Percentiles rank a stretch among this genome's conserved stretches.
phyloP scores from a whole-genome alignment of 768 basidiomycete genomes.

The Filobasidium floriforme region DNA sequence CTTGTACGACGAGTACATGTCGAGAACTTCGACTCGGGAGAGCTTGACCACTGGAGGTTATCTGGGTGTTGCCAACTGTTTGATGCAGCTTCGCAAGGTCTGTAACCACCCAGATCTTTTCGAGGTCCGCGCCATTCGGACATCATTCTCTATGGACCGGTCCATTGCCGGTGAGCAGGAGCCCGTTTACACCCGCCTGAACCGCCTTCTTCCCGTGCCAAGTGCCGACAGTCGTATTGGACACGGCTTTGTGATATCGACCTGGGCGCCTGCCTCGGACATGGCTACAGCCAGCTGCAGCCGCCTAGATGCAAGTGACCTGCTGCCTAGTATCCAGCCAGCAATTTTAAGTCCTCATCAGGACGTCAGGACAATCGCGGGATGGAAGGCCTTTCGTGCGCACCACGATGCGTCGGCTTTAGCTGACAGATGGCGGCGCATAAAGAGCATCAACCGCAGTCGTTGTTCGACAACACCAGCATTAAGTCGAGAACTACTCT shows the following conservation, averaged over 20 bases:
- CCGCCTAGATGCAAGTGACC: constrained; percentile 34
- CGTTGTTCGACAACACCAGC: constrained; percentile 51
- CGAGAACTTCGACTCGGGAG: constrained; percentile 69
- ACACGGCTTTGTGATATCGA: neutral
- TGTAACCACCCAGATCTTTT: constrained; percentile 48
- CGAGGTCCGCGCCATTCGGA: constrained; percentile 47
- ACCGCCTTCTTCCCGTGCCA: constrained; percentile 33
- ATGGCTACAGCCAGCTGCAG: constrained; percentile 28
- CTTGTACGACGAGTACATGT: constrained; percentile 94
- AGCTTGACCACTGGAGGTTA: constrained; percentile 68
- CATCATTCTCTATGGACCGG: constrained; percentile 48
- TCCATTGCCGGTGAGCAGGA: constrained; percentile 44
- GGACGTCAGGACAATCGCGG: constrained; percentile 59
- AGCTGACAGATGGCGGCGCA: constrained; percentile 61
- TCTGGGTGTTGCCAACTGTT: constrained; percentile 49
- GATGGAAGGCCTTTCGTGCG: constrained; percentile 56
- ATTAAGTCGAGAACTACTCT: neutral
- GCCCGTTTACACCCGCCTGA: constrained; percentile 44
- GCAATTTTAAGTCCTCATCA: constrained; percentile 5
- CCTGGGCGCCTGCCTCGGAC: neutral
- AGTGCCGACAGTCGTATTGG: neutral
- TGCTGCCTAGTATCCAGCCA: constrained; percentile 25
- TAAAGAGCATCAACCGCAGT: constrained; percentile 64
- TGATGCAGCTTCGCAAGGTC: constrained; percentile 48
- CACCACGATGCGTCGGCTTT: constrained; percentile 51